phyloP scores from a whole-genome alignment of 176 grass and related monocot species.

The Leersia perrieri region DNA sequence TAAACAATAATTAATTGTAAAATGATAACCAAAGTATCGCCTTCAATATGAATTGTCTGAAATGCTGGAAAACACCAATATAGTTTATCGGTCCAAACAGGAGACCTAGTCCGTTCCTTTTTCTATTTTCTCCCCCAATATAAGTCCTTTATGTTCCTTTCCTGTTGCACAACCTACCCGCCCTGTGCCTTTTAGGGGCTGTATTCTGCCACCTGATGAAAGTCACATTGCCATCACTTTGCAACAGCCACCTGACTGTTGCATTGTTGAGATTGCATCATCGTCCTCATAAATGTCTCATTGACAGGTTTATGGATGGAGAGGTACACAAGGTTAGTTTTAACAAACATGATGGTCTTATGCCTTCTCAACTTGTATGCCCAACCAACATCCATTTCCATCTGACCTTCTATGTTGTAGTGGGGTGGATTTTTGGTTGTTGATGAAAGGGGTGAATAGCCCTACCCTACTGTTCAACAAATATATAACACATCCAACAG shows the following conservation, averaged over 20 bases:
- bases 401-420: conserved; percentile 1
- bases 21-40: not conserved
- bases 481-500: not conserved
- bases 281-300: conserved; percentile 2
- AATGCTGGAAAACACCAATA: not conserved
- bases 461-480: not conserved
- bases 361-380: not conserved
- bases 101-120: not conserved
- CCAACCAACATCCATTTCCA: conserved; percentile 5
- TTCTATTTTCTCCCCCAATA: not conserved
- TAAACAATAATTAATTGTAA: not conserved
- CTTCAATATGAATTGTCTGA: not conserved
- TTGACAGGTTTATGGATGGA: conserved; percentile 11
- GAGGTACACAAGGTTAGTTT: conserved; percentile 3
- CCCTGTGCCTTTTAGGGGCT: not conserved
- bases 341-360: not conserved
- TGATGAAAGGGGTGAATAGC: not conserved
- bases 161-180: not conserved
- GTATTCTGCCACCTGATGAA: not conserved
- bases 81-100: not conserved
- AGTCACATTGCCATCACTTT: not conserved
- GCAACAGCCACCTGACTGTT: not conserved
- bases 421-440: not conserved
- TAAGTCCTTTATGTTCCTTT: conserved; percentile 7
- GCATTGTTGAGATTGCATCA: not conserved